Evolutionary conservation across 2,329 filamentous ascomycete species (phyloP).

Genomic region (Ambrosiella cleistominuta): DNA sequence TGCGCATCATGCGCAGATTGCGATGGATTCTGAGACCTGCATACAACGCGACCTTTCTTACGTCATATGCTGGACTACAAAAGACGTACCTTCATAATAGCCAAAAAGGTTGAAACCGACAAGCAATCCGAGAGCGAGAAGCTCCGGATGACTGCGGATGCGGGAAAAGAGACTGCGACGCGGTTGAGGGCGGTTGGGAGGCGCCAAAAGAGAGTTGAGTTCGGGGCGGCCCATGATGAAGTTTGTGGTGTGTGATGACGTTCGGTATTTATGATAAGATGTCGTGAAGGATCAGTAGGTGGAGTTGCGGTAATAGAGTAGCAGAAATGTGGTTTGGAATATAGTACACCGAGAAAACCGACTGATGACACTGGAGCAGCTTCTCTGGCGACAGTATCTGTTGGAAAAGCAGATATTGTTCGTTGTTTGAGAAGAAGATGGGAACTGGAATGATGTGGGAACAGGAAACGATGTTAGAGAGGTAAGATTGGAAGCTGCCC

Average conservation of each 20-base stretch:
- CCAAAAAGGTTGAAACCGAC: slow-evolving; percentile 4
- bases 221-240: slow-evolving; percentile 7
- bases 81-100: slow-evolving; percentile 5
- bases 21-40: background rate
- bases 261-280: background rate
- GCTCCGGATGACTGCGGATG: slow-evolving; percentile 1
- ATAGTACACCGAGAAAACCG: background rate
- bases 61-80: background rate
- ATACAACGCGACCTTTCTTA: background rate
- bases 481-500: too few relatives aligned
- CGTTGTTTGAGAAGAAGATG: too few relatives aligned
- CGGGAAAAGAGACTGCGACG: slow-evolving; percentile 3
- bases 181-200: slow-evolving; percentile 1
- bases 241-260: background rate
- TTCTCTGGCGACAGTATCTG: too few relatives aligned
- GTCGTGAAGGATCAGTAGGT: slow-evolving; percentile 20
- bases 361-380: too few relatives aligned
- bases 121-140: slow-evolving; percentile 2
- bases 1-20: background rate
- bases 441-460: too few relatives aligned
- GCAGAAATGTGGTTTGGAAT: background rate
- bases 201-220: background rate
- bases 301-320: slow-evolving; percentile 18
- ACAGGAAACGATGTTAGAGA: too few relatives aligned
- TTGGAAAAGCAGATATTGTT: too few relatives aligned